A percentile compares a stretch with the other conserved stretches of the same genome.
phyloP scores from a whole-genome alignment of 2,329 filamentous ascomycete species.

The Aspergillus fructus region DNA sequence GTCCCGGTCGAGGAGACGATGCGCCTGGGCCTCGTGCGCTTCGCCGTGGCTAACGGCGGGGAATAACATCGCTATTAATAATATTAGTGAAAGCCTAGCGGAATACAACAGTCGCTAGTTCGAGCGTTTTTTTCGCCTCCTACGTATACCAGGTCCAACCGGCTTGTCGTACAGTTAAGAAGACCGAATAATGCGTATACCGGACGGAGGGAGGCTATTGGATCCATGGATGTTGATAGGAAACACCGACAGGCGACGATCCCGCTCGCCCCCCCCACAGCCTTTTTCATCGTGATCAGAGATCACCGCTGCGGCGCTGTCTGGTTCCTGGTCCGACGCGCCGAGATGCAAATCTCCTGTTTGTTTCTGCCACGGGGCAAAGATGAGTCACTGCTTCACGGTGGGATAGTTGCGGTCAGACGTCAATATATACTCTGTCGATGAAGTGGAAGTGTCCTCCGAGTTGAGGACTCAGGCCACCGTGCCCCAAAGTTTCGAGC shows the following conservation, averaged over 20 bases:
- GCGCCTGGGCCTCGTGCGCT: constrained; percentile 6
- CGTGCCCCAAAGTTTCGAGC: not conserved
- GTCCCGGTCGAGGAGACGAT: not conserved
- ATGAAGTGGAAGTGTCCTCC: too few relatives aligned
- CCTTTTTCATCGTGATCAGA: not conserved
- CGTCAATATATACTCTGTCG: too few relatives aligned
- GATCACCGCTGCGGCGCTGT: not conserved
- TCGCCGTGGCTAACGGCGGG: constrained; percentile 2
- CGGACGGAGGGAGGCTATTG: too few relatives aligned
- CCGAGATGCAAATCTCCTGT: constrained; percentile 11
- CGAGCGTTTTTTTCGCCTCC: too few relatives aligned
- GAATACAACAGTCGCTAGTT: not conserved
- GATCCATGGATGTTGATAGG: not conserved
- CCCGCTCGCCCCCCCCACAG: constrained; percentile 9
- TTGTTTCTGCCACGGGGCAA: not conserved
- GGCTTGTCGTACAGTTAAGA: not conserved
- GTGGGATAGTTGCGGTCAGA: too few relatives aligned
- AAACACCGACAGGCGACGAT: constrained; percentile 4
- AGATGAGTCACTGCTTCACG: not conserved
- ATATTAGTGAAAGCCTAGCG: not conserved
- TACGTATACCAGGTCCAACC: not conserved
- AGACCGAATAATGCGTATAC: not conserved
- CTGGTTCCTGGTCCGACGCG: constrained; percentile 16
- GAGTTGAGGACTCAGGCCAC: not conserved
- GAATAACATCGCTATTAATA: not conserved